phyloP scores from a whole-genome alignment of 208 protist species.

The Leptomonas pyrrhocoris region DNA sequence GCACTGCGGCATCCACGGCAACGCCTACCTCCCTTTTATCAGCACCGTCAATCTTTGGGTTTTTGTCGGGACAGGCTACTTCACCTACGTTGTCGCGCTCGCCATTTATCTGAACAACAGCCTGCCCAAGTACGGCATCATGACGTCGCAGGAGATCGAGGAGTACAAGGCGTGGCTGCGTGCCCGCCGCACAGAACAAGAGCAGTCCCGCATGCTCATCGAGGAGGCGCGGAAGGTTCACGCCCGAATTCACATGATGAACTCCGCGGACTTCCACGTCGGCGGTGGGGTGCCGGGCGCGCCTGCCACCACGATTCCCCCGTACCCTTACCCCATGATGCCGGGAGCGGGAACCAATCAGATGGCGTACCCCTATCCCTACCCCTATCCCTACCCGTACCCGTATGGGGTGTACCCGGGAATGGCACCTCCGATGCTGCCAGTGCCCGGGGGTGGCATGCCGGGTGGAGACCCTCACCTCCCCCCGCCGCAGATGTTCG shows the following conservation, averaged over 20 bases:
- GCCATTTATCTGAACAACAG: slow-evolving; percentile 73
- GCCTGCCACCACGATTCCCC: slow-evolving; percentile 17
- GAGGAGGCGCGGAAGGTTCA: slow-evolving; percentile 61
- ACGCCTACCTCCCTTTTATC: slow-evolving; percentile 62
- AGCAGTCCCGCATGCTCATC: slow-evolving; percentile 48
- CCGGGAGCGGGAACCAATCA: neutral
- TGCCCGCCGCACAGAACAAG: slow-evolving; percentile 35
- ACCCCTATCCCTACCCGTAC: slow-evolving; percentile 14
- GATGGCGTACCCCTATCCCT: slow-evolving; percentile 9
- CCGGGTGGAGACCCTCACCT: slow-evolving; percentile 3
- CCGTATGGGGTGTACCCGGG: slow-evolving; percentile 3
- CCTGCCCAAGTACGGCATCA: slow-evolving; percentile 79
- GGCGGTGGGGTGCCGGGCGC: slow-evolving; percentile 5
- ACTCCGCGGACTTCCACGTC: slow-evolving; percentile 22
- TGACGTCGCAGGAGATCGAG: slow-evolving; percentile 67
- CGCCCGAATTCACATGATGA: slow-evolving; percentile 54
- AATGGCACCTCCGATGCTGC: neutral
- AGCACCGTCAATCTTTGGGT: slow-evolving; percentile 51
- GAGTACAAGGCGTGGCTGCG: slow-evolving; percentile 82
- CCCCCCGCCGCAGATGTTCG: slow-evolving; percentile 32
- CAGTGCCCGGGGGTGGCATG: neutral
- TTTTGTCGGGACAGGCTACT: slow-evolving; percentile 55
- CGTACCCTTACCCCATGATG: slow-evolving; percentile 6
- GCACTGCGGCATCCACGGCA: slow-evolving; percentile 44
- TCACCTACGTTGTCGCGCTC: slow-evolving; percentile 51